phyloP scores from a whole-genome alignment of 1,284 basidiomycete species.

The Psilocybe mexicana region DNA sequence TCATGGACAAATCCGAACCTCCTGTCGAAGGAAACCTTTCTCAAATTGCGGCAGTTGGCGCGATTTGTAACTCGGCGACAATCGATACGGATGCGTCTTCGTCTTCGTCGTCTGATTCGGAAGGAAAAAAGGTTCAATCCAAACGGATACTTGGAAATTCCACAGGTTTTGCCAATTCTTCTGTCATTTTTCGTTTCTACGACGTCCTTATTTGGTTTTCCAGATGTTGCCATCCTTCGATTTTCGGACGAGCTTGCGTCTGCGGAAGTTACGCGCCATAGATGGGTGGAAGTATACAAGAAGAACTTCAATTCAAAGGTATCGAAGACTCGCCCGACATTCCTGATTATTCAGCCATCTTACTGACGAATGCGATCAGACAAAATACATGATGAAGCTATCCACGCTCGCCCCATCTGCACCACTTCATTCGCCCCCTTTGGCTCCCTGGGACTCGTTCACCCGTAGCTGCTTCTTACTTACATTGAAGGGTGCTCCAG shows the following conservation, averaged over 20 bases:
- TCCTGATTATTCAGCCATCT: too few relatives aligned
- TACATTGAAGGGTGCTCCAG: slow-evolving; percentile 56
- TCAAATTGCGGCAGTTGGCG: slow-evolving; percentile 43
- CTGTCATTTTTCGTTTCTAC: background rate
- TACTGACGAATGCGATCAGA: slow-evolving; percentile 8
- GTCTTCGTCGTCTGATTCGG: slow-evolving; percentile 18
- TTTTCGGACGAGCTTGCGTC: slow-evolving; percentile 45
- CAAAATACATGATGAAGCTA: slow-evolving; percentile 28
- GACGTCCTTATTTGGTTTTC: background rate
- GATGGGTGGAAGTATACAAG: slow-evolving; percentile 23
- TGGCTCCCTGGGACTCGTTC: slow-evolving; percentile 37
- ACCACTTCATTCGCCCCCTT: slow-evolving; percentile 17
- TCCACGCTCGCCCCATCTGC: slow-evolving; percentile 17
- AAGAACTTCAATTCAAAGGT: slow-evolving; percentile 30
- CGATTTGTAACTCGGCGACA: slow-evolving; percentile 58
- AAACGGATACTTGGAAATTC: slow-evolving; percentile 60
- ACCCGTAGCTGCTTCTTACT: slow-evolving; percentile 38
- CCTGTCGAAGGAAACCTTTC: slow-evolving; percentile 19
- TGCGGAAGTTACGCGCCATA: slow-evolving; percentile 27
- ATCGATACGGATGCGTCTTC: slow-evolving; percentile 40
- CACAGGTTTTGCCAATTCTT: slow-evolving; percentile 40
- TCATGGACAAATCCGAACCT: slow-evolving; percentile 11
- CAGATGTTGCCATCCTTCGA: slow-evolving; percentile 57
- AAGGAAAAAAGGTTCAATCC: slow-evolving; percentile 31
- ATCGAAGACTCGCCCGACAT: background rate